A percentile compares a stretch with the other conserved stretches of the same genome.
Conservation (phyloP, 352 stramenopile genomes). For the Globisporangium polare region DNA sequence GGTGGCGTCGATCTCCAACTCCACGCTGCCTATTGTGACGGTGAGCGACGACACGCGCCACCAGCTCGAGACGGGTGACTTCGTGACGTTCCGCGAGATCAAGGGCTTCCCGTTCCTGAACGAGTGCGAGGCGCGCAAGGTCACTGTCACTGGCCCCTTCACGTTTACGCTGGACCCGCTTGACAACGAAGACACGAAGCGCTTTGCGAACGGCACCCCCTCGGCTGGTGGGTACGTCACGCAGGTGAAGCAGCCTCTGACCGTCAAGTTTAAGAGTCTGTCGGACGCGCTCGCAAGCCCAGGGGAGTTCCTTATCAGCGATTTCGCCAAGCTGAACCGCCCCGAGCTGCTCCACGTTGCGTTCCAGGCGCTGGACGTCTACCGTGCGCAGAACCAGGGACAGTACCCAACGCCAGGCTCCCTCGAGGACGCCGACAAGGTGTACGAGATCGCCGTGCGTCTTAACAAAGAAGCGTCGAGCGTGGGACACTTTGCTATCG, state of each 20-base stretch:
- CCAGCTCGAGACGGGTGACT: constrained; percentile 95
- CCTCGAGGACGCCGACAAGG: constrained; percentile 73
- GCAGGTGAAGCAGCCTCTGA: constrained; percentile 95
- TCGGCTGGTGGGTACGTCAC: constrained; percentile 86
- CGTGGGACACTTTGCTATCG: constrained; percentile 58
- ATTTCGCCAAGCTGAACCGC: constrained; percentile 98
- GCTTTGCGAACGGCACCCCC: constrained; percentile 59
- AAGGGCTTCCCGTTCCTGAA: constrained; percentile 90
- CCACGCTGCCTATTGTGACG: constrained; percentile 87
- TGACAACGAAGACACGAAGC: constrained; percentile 62
- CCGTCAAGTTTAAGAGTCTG: constrained; percentile 92
- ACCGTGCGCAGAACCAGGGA: constrained; percentile 66
- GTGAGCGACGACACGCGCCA: constrained; percentile 98
- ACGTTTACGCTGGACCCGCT: constrained; percentile 95
- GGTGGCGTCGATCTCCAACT: constrained; percentile 91
- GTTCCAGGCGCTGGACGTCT: constrained; percentile 87
- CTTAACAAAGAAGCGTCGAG: constrained; percentile 72
- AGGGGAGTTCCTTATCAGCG: constrained; percentile 96
- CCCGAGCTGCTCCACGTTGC: constrained; percentile 88
- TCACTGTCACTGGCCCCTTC: constrained; percentile 90
- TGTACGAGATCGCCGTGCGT: constrained; percentile 75
- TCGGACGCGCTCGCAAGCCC: constrained; percentile 79
- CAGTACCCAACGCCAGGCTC: constrained; percentile 88
- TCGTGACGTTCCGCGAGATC: constrained; percentile 95
- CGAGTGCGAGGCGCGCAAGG: constrained; percentile 49